Base-by-base conservation (phyloP, 140 eudicot genomes). In the Cichorium intybus region DNA sequence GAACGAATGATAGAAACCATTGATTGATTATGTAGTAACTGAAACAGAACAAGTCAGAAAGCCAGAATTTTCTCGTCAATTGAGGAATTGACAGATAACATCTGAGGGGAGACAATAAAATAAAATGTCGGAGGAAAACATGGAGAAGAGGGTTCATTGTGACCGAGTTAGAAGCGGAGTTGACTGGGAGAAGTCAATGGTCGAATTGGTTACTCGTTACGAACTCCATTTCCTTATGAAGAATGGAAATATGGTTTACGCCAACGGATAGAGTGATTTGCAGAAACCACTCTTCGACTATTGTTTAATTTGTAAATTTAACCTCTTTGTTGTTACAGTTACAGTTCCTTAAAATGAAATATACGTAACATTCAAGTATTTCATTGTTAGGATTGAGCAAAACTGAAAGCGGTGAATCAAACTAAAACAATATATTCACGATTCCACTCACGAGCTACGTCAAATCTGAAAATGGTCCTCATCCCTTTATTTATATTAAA, bases 1-100 rank as follows among this genome's bases (percentile, higher is more conserved):
- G 50, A 46, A 1, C 34, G 33, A 58, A 26, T 33, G 47, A 64
- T 56, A 34, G 27, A 64, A 57, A 68, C 79, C 79, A 73, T 56
- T 24, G 79, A 18, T 73, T 72, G 43, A 16, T 33, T 43, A 24
- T 41, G 64, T 12, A 7, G 27, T 26, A 26, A 37, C 24, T 51
- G 43, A 49, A 24, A 48, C 24, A 48, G 23, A 48, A 48, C 54
- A 48, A 18, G 54, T 48, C 54, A 48, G 54, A 48, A 62, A 55
- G 56, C 55, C 57, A 28, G 27, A 21, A 43, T 43, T 28, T 57
- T 57, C 35, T 29, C 59, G 20, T 45, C 14, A 21, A 46, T 10
- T 18, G 56, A 57, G 49, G 68, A 28, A 58, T 9, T 48, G 59
- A 66, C 15, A 26, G 61, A 34, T 31, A 51, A 50, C 10, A 50